Evolutionary conservation across 2,329 filamentous ascomycete genomes (phyloP).

Genomic region (Fusarium buxicola): DNA sequence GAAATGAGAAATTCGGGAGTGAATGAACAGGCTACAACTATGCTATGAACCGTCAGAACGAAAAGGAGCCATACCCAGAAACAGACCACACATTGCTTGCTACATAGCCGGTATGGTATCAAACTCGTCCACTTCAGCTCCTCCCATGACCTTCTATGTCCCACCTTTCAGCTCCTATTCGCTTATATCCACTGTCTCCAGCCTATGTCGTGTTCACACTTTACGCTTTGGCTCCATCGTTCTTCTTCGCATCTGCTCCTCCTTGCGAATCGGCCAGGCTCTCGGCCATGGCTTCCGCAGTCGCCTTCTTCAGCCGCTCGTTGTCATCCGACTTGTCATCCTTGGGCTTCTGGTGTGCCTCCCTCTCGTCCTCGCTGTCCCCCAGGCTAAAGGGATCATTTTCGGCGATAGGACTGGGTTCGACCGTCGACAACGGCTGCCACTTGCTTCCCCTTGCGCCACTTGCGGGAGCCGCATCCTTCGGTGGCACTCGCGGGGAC

Average conservation of each 20-base stretch:
- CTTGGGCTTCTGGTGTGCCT: slow-evolving; percentile 65
- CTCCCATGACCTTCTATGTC: slow-evolving; percentile 15
- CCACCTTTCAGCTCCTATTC: not conserved
- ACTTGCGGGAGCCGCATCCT: slow-evolving; percentile 59
- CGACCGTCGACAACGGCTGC: slow-evolving; percentile 88
- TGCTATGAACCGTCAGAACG: slow-evolving; percentile 31
- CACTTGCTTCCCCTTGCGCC: slow-evolving; percentile 87
- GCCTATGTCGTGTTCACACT: not conserved
- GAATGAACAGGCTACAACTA: slow-evolving; percentile 41
- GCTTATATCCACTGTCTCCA: not conserved
- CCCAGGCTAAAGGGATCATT: slow-evolving; percentile 97
- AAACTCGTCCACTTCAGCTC: slow-evolving; percentile 20
- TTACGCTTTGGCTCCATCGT: slow-evolving; percentile 34
- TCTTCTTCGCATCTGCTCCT: slow-evolving; percentile 51
- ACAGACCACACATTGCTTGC: slow-evolving; percentile 19
- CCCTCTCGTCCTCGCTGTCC: slow-evolving; percentile 94
- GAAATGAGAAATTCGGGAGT: slow-evolving; percentile 8
- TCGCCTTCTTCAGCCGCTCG: slow-evolving; percentile 74
- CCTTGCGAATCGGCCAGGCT: slow-evolving; percentile 59
- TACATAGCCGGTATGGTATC: slow-evolving; percentile 9
- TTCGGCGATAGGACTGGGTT: slow-evolving; percentile 85
- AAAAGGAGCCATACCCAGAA: slow-evolving; percentile 26
- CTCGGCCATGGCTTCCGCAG: slow-evolving; percentile 70
- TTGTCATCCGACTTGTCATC: slow-evolving; percentile 66
- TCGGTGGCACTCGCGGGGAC: slow-evolving; percentile 66